These are phyloP conservation scores for Medicago lupulina DNA, from an alignment of 306 rosid genomes.

Conservation along the genomic window DNA sequence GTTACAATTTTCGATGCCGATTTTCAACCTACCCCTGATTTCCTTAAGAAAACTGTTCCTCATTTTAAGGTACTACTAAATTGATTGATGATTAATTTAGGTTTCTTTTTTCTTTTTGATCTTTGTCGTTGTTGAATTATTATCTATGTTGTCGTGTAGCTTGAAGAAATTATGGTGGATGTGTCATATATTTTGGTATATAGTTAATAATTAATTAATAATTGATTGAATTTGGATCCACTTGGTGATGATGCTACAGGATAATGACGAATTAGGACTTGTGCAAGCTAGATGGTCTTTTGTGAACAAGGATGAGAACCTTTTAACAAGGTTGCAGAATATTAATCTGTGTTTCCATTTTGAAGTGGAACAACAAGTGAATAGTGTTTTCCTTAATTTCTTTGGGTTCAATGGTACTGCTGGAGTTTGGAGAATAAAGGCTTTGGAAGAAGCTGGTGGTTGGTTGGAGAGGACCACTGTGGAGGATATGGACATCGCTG, in stretches of 20 bases:
- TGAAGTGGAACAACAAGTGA: conserved; percentile 97
- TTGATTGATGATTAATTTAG: background rate
- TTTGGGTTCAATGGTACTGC: conserved; percentile 98
- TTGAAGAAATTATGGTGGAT: conserved; percentile 7
- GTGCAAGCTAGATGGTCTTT: conserved; percentile 98
- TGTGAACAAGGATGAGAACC: conserved; percentile 92
- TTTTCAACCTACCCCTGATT: conserved; percentile 90
- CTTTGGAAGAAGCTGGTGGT: conserved; percentile 93
- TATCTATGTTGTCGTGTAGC: conserved; percentile 20
- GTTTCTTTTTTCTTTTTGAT: conserved; percentile 5
- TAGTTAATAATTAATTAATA: background rate
- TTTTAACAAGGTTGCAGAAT: conserved; percentile 88
- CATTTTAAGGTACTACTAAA: conserved; percentile 73
- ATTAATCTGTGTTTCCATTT: conserved; percentile 85
- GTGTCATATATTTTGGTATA: conserved; percentile 29
- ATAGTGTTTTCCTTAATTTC: conserved; percentile 80
- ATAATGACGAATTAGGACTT: conserved; percentile 75
- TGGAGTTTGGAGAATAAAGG: conserved; percentile 95
- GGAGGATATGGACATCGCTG: conserved; percentile 98
- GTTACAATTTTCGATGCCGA: conserved; percentile 97
- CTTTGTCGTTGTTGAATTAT: conserved; percentile 2
- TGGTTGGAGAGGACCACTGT: conserved; percentile 98
- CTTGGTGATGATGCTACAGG: conserved; percentile 50
- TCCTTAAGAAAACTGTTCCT: conserved; percentile 82
- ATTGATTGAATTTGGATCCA: conserved; percentile 5